Percentiles rank a stretch among this genome's conserved stretches.
phyloP scores from a whole-genome alignment of 2,329 filamentous ascomycete genomes.

The Botrytis porri region DNA sequence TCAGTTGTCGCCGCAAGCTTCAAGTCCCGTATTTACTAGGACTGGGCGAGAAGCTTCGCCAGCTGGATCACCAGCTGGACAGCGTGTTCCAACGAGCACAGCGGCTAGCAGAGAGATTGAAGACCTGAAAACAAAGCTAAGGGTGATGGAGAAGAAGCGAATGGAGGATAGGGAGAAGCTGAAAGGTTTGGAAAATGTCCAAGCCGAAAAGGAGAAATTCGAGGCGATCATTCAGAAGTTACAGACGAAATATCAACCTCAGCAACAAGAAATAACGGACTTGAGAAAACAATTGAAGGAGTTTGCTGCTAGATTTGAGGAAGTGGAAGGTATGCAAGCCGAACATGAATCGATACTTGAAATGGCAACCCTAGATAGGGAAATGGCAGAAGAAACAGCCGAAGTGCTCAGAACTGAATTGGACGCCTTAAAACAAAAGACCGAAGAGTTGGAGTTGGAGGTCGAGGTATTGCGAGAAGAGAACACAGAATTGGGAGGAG shows the following conservation, averaged over 20 bases:
- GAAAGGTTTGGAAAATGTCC: constrained; percentile 71
- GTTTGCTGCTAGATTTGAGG: constrained; percentile 64
- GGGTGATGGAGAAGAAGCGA: constrained; percentile 83
- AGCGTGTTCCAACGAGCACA: constrained; percentile 31
- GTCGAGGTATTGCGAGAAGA: constrained; percentile 84
- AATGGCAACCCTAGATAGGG: constrained; percentile 81
- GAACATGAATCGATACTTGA: constrained; percentile 85
- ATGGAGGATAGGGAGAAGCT: constrained; percentile 82
- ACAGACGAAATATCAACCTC: constrained; percentile 81
- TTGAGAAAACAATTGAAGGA: constrained; percentile 77
- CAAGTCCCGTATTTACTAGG: constrained; percentile 34
- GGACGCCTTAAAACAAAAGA: constrained; percentile 69
- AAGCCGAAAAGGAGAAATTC: constrained; percentile 73
- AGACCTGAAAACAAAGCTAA: constrained; percentile 82
- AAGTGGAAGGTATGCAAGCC: constrained; percentile 70
- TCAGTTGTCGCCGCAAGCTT: constrained; percentile 34
- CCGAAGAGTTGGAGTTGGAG: constrained; percentile 84
- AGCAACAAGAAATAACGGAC: constrained; percentile 75
- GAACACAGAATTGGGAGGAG: constrained; percentile 76
- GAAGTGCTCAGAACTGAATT: constrained; percentile 80
- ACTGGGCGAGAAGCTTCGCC: constrained; percentile 30
- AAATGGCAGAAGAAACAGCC: constrained; percentile 93
- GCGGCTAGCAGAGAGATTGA: constrained; percentile 63
- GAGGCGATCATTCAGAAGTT: constrained; percentile 87
- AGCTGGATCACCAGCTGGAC: constrained; percentile 29